Conservation (phyloP, 2,329 filamentous ascomycete species). For the Fusarium solani-melongenae region DNA sequence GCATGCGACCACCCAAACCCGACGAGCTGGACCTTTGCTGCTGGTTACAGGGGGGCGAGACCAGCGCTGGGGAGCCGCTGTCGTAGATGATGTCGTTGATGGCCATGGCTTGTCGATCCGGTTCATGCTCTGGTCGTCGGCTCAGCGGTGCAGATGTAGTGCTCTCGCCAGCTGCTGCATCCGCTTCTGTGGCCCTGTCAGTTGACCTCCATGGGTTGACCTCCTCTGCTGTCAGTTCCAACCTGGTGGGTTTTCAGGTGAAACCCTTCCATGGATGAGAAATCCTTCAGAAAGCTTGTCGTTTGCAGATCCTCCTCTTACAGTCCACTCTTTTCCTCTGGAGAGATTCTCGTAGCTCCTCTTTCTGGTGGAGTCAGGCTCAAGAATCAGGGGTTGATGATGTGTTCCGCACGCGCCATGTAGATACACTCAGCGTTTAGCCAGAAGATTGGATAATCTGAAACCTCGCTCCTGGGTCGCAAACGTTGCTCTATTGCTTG, state of each 20-base stretch:
- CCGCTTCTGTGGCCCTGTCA: neutral
- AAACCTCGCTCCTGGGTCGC: neutral
- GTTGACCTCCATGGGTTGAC: neutral
- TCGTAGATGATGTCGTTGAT: neutral
- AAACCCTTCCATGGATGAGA: neutral
- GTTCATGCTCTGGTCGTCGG: neutral
- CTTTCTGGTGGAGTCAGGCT: neutral
- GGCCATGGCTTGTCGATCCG: constrained; percentile 8
- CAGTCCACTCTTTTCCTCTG: neutral
- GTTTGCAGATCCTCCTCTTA: neutral
- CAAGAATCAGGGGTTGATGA: neutral
- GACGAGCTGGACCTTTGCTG: neutral
- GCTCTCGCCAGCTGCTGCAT: neutral
- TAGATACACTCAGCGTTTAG: neutral
- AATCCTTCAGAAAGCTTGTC: neutral
- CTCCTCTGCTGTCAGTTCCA: neutral
- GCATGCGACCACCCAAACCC: constrained; percentile 16
- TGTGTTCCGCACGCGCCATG: neutral
- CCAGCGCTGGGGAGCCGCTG: neutral
- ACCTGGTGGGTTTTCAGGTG: neutral
- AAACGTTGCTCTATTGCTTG: neutral
- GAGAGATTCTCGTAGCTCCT: neutral
- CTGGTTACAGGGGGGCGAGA: neutral
- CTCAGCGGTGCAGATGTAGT: neutral
- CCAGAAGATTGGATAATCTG: neutral